Evolutionary conservation across 257 asterid species (phyloP).

Genomic region (Nicotiana otophora): DNA sequence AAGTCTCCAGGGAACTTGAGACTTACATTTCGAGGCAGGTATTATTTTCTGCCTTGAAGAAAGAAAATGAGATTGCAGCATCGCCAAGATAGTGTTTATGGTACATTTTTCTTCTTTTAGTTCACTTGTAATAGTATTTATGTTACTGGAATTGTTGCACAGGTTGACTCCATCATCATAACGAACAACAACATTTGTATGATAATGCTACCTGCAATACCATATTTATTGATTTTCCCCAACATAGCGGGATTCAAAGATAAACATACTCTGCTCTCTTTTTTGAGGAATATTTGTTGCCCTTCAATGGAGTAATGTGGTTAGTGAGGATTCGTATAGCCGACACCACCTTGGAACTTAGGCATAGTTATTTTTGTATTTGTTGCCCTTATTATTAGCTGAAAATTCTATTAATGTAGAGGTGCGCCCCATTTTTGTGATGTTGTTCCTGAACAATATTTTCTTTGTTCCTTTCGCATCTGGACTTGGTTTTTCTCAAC

Average conservation of each 20-base stretch:
- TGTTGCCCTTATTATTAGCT: too few relatives aligned
- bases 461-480: too few relatives aligned
- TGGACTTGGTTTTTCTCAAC: not conserved
- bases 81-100: slow-evolving; percentile 38
- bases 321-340: too few relatives aligned
- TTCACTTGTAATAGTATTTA: slow-evolving; percentile 3
- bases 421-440: too few relatives aligned
- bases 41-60: slow-evolving; percentile 57
- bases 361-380: too few relatives aligned
- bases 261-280: not conserved
- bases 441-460: too few relatives aligned
- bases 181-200: not conserved
- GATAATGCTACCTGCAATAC: not conserved
- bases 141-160: not conserved
- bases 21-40: slow-evolving; percentile 77
- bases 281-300: not conserved
- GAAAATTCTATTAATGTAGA: too few relatives aligned
- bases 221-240: not conserved
- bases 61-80: slow-evolving; percentile 41
- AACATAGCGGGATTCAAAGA: slow-evolving; percentile 1
- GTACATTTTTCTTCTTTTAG: not conserved
- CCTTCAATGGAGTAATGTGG: not conserved
- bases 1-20: slow-evolving; percentile 78
- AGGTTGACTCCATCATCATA: not conserved
- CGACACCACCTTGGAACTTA: too few relatives aligned